Evolutionary conservation across 805 yeast species (phyloP), one percentile per base, ranked within the genome.

Genomic region (Yamadazyma olivae): DNA sequence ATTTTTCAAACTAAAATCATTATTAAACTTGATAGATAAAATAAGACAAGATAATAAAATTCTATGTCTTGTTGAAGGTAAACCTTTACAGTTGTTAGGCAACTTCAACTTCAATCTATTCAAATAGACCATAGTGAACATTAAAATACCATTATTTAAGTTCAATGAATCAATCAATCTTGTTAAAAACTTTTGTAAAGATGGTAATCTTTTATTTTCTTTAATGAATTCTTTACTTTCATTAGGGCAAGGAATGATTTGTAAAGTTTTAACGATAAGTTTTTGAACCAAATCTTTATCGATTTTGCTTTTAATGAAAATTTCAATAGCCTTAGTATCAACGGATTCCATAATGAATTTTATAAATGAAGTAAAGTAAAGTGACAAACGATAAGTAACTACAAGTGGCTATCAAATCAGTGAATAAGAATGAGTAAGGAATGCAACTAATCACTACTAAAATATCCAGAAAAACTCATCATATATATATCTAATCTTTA

Each of bases 61-160:
- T 46, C 95, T 68, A 60, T 84, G 93, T 51, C 87, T 70, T 3
- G 95, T 84, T 46, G 90, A 83, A 29, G 90, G 84, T 44, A 82
- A 64, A 21, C 91, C 91, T 50, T 77, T 81, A 22, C 89, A 85
- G 46, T 81, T 83, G 39, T 67, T 64, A 35, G 91, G 91, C 34
- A 84, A 64, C 45, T 72, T 78, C 34, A 70, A 42, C 51, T 76
- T 76, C 48, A 84, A 64, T 49, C 78, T 69, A 49, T 79, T 76
- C 55, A 84, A 66, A 56, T 81, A 83, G 21, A 83, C 81, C 36
- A 80, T 70, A 3, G 91, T 81, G 10, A 87, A 70, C 75, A 84
- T 73, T 46, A 84, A 65, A 13, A 90, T 83, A 26, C 90, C 88
- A 3, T 89, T 80, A 58, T 83, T 80, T n/a, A 84, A 88, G 50